phyloP scores from a whole-genome alignment of 345 rosid genomes.

The Eucalyptus decipiens region DNA sequence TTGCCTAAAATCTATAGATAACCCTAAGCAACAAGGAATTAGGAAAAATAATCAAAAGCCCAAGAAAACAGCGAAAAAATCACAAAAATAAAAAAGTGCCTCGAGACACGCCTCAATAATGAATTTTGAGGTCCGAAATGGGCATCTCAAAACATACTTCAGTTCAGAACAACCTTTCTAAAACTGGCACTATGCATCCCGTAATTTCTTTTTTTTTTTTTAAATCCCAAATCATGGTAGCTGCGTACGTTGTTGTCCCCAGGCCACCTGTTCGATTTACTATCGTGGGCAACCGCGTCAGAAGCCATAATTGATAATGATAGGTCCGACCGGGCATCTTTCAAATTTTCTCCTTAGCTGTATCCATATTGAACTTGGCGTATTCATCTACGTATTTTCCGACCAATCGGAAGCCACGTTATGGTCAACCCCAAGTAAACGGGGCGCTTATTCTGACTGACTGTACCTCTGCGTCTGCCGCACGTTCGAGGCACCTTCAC shows the following conservation, averaged over 20 bases:
- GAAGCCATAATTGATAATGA: neutral
- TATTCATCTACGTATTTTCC: neutral
- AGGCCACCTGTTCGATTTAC: neutral
- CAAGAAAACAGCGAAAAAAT: neutral
- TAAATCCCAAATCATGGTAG: neutral
- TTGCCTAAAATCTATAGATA: neutral
- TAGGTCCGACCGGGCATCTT: neutral
- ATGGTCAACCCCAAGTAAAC: neutral
- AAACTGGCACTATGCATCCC: neutral
- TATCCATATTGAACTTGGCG: neutral
- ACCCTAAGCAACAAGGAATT: neutral
- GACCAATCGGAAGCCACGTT: neutral
- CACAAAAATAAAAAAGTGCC: neutral
- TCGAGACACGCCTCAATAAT: neutral
- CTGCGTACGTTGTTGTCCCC: neutral
- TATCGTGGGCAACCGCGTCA: neutral
- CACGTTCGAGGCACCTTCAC: neutral
- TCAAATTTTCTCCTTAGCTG: neutral
- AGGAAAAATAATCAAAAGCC: neutral
- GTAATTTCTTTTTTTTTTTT: neutral
- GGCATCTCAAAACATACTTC: neutral
- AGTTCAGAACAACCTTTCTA: neutral
- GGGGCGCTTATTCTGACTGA: neutral
- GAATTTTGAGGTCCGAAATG: neutral
- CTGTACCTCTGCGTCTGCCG: neutral